Evolutionary conservation across 2,329 filamentous ascomycete species (phyloP).

Genomic region (Diaporthe ilicicola): DNA sequence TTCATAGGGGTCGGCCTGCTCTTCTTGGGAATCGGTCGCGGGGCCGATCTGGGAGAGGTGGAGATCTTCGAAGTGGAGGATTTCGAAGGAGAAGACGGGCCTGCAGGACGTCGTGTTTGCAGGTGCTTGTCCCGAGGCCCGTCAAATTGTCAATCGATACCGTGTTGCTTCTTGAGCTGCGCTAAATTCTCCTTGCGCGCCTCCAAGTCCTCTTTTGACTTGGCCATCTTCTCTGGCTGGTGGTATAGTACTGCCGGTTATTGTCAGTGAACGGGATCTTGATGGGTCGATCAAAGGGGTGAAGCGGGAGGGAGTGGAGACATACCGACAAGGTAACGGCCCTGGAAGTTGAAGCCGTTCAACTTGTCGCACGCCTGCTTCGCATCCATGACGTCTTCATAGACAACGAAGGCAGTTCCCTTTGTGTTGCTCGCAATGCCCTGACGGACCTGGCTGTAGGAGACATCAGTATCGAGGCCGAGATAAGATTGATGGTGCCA

Average conservation of each 20-base stretch:
- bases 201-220: conserved; percentile 92
- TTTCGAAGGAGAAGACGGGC: conserved; percentile 65
- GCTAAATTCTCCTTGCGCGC: conserved; percentile 97
- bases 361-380: conserved; percentile 99
- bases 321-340: conserved; percentile 96
- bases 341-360: conserved; percentile 99
- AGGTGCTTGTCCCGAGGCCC: conserved; percentile 66
- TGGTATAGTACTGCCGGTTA: conserved; percentile 63
- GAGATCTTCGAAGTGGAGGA: conserved; percentile 43
- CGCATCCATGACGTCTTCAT: conserved; percentile 98
- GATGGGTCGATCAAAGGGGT: not conserved
- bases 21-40: conserved; percentile 33
- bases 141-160: conserved; percentile 95
- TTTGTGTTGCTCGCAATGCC: conserved; percentile 98
- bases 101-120: conserved; percentile 63
- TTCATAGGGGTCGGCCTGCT: conserved; percentile 39
- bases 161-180: conserved; percentile 96
- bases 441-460: conserved; percentile 90
- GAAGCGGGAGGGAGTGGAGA: conserved; percentile 38
- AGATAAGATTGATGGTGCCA: conserved; percentile 36
- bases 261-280: conserved; percentile 21
- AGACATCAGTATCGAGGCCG: conserved; percentile 35
- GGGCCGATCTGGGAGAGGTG: conserved; percentile 39
- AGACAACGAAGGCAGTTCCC: conserved; percentile 98
- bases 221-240: conserved; percentile 74